Percentiles rank a stretch among this genome's conserved stretches.
These are phyloP conservation scores for Paramecium octaurelia DNA, from an alignment of 73 alveolate genomes.

Conservation along the genomic window DNA sequence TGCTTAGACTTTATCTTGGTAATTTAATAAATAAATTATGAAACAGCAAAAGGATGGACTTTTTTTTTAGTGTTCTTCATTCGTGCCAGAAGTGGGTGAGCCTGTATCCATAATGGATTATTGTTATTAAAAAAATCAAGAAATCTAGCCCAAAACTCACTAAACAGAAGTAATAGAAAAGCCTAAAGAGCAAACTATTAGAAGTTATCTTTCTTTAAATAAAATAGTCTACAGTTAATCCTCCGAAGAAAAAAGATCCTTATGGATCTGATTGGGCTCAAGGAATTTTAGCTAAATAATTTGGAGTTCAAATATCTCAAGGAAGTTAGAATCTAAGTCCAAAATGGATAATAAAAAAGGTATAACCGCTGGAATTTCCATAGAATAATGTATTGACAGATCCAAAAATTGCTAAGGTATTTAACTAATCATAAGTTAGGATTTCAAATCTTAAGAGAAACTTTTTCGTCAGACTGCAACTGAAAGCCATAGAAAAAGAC, in stretches of 20 bases:
- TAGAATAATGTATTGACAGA: background rate
- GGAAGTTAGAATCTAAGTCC: background rate
- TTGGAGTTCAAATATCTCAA: background rate
- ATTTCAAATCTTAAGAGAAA: background rate
- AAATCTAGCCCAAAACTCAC: background rate
- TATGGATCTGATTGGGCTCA: slow-evolving; percentile 11
- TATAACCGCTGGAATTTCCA: background rate
- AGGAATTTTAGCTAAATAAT: background rate
- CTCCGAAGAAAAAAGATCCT: background rate
- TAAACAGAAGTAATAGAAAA: background rate
- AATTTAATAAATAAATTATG: background rate
- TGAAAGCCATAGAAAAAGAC: background rate
- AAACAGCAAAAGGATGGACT: background rate
- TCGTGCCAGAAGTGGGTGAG: background rate
- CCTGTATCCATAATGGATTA: background rate
- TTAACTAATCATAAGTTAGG: background rate
- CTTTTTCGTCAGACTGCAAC: background rate
- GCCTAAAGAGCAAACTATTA: background rate
- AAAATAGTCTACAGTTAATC: background rate
- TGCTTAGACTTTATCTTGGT: background rate
- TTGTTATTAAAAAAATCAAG: background rate
- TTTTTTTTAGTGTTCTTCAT: background rate
- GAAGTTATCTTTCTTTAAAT: background rate
- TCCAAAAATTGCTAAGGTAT: background rate
- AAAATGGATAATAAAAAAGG: background rate